A percentile compares a stretch with the other conserved stretches of the same genome.
Conservation (phyloP, 2,329 filamentous ascomycete species). For the Xylaria hypoxylon region DNA sequence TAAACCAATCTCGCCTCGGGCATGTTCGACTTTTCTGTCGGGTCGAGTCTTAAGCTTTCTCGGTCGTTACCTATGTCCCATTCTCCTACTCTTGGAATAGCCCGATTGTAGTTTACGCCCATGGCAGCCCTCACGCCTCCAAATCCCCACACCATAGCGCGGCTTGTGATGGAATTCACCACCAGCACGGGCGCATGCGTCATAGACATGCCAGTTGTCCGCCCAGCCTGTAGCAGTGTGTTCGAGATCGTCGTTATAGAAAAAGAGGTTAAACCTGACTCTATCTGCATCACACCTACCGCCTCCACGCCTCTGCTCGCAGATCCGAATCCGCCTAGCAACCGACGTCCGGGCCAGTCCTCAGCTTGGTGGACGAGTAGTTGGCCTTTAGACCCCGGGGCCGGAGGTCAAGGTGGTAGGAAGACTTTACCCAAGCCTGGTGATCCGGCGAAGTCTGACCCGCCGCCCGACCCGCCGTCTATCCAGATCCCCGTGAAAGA, state of each 20-base stretch:
- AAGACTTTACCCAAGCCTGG: conserved; percentile 5
- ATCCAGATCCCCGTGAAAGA: conserved; percentile 10
- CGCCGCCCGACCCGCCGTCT: conserved; percentile 6
- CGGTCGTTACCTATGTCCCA: not conserved
- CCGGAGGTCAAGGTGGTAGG: conserved; percentile 3
- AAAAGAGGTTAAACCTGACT: conserved; percentile 38
- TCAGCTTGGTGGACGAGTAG: conserved; percentile 17
- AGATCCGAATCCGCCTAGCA: conserved; percentile 2
- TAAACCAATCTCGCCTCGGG: not conserved
- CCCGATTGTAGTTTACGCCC: not conserved
- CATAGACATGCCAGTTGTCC: conserved; percentile 44
- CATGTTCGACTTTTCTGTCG: not conserved
- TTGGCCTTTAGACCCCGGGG: conserved; percentile 6
- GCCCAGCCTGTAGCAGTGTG: conserved; percentile 40
- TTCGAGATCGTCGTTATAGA: conserved; percentile 46
- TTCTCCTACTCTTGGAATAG: not conserved
- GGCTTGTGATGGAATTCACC: conserved; percentile 42
- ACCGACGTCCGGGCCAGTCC: conserved; percentile 5
- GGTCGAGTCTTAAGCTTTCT: conserved; percentile 1
- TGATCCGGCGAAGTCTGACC: conserved; percentile 11
- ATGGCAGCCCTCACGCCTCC: conserved; percentile 27
- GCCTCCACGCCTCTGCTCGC: not conserved
- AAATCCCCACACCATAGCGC: conserved; percentile 32
- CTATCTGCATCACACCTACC: conserved; percentile 47
- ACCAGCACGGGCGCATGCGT: conserved; percentile 44